A percentile compares a stretch with the other conserved stretches of the same genome.
phyloP scores from a whole-genome alignment of 495 filamentous ascomycete genomes.

The Daldinia grandis region DNA sequence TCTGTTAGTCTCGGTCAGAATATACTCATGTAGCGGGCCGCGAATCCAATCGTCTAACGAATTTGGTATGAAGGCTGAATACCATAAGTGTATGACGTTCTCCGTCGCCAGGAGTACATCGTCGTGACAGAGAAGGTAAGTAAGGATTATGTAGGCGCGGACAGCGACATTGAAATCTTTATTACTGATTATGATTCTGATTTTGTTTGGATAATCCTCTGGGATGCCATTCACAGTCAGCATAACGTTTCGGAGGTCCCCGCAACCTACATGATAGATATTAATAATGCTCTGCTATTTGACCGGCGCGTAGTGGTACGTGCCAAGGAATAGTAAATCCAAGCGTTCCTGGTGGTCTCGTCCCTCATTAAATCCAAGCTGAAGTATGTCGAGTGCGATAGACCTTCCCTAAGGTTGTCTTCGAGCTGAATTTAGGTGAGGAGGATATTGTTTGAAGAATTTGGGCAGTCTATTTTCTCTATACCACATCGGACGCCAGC shows the following conservation, averaged over 20 bases:
- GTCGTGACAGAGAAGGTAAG: background rate
- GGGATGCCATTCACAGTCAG: background rate
- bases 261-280: background rate
- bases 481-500: background rate
- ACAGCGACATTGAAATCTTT: background rate
- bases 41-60: background rate
- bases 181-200: background rate
- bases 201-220: background rate
- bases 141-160: background rate
- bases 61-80: background rate
- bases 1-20: background rate
- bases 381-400: background rate
- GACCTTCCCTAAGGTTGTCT: slow-evolving; percentile 1
- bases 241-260: background rate
- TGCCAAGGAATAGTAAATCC: background rate
- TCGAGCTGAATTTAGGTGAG: background rate
- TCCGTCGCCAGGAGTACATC: background rate
- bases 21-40: background rate
- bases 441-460: background rate
- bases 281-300: background rate
- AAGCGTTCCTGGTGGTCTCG: background rate
- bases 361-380: background rate
- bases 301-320: background rate
- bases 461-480: background rate
- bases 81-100: background rate